Conservation (phyloP, 2,329 filamentous ascomycete genomes). For the Microascus cirrosus region DNA sequence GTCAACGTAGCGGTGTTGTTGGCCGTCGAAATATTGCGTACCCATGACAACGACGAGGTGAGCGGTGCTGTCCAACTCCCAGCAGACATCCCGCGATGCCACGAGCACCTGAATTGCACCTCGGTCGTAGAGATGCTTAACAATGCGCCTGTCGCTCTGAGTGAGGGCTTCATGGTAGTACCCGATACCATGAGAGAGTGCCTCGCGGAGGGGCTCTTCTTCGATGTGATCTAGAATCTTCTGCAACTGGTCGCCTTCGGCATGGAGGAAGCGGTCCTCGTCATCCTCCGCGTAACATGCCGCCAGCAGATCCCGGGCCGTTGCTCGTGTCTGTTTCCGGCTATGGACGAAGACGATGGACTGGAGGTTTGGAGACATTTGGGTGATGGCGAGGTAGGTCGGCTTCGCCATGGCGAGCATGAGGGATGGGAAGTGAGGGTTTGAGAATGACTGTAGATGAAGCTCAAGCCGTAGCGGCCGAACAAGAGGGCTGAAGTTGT, state of each 20-base stretch:
- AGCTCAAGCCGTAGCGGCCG: constrained; percentile 84
- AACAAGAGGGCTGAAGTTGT: constrained; percentile 93
- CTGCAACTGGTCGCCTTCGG: constrained; percentile 68
- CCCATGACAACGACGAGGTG: constrained; percentile 95
- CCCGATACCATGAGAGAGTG: constrained; percentile 84
- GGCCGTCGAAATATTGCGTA: constrained; percentile 93
- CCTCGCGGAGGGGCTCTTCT: constrained; percentile 78
- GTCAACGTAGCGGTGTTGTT: constrained; percentile 93
- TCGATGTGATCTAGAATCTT: constrained; percentile 75
- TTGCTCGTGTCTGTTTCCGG: constrained; percentile 83
- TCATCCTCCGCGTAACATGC: constrained; percentile 81
- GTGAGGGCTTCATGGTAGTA: constrained; percentile 95
- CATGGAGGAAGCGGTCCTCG: constrained; percentile 87
- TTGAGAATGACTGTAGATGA: constrained; percentile 89
- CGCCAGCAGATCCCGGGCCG: constrained; percentile 77
- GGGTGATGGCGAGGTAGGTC: constrained; percentile 76
- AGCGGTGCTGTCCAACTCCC: constrained; percentile 81
- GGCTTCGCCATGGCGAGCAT: constrained; percentile 99
- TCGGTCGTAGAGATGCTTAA: constrained; percentile 80
- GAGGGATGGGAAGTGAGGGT: constrained; percentile 92
- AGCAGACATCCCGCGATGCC: constrained; percentile 77
- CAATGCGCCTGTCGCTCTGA: constrained; percentile 82
- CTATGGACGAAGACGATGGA: constrained; percentile 86
- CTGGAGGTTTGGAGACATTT: constrained; percentile 80
- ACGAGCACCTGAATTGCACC: constrained; percentile 81